Evolutionary conservation across 2,329 filamentous ascomycete genomes (phyloP).

Genomic region (Scytalidium lignicola): DNA sequence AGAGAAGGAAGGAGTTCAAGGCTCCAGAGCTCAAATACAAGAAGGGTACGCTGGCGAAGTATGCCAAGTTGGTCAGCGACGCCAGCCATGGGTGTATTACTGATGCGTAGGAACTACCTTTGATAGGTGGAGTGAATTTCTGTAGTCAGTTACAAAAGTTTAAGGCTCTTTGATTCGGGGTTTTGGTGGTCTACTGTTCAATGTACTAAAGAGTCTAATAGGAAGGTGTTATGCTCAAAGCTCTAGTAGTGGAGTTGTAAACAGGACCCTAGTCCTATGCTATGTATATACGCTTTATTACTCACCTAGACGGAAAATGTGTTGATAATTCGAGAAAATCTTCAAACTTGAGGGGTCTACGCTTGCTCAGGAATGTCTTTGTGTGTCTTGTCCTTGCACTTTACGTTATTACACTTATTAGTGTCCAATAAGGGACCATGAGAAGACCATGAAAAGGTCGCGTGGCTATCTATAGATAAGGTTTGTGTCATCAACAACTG

Average conservation of each 20-base stretch:
- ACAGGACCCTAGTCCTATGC: not conserved
- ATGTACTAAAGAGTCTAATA: not conserved
- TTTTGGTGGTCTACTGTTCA: not conserved
- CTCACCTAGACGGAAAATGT: not conserved
- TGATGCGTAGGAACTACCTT: constrained; percentile 30
- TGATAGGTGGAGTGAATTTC: not conserved
- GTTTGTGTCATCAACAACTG: not conserved
- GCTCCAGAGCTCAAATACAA: constrained; percentile 51
- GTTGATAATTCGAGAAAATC: too few relatives aligned
- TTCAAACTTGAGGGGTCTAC: too few relatives aligned
- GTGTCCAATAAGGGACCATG: too few relatives aligned
- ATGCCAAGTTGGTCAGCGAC: constrained; percentile 48
- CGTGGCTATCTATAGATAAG: not conserved
- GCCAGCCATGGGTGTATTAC: constrained; percentile 56
- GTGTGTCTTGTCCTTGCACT: too few relatives aligned
- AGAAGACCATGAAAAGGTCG: not conserved
- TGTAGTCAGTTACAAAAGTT: not conserved
- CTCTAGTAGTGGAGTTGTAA: not conserved
- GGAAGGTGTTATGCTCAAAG: not conserved
- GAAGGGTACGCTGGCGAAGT: constrained; percentile 56
- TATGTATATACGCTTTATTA: not conserved
- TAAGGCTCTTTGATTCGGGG: not conserved
- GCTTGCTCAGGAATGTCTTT: too few relatives aligned
- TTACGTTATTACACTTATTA: too few relatives aligned
- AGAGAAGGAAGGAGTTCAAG: constrained; percentile 44